Evolutionary conservation across 768 basidiomycete genomes (phyloP), one percentile per base, ranked within the genome.

Genomic region (Hydnomerulius pinastri): DNA sequence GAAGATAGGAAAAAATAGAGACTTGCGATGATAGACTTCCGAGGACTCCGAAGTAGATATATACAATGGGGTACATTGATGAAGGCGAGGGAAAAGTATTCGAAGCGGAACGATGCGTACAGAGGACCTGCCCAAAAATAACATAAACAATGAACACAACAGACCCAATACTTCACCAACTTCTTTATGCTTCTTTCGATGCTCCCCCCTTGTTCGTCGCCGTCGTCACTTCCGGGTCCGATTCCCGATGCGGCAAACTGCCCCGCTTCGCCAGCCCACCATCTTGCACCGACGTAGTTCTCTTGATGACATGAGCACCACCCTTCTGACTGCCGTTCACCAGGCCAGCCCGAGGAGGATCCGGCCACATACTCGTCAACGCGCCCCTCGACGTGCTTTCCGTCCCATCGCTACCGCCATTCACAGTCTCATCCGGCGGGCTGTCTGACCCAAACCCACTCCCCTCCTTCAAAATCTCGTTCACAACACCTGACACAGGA

Each of bases 391-490:
- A 44, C 11, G 25, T 13, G 46, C 25, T 43, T 53, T 53, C 55
- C n/a, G 50, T 41, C 15, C 32, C 25, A 29, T 51, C 39, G n/a
- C 11, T 25, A 21, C 40, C 50, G 27, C 37, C 51, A 12, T 43
- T 21, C 10, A 36, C 40, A 33, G 37, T 42, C 29, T 47, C 43
- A 35, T 38, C 47, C 38, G 11, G 28, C 4, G 35, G 44, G 37
- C 17, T 35, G 15, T 20, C 32, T 38, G 45, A 39, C n/a, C 43
- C 29, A 25, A 51, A 40, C 17, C n/a, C 51, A 17, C 41, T 33
- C 1, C 50, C 63, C 23, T 59, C 59, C 43, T 66, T 72, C 59
- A 71, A 50, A 45, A 76, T 74, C 62, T 72, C 75, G 36, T 60
- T 68, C 24, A 60, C 71, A 28, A 74, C 53, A 48, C 55, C 58